Evolutionary conservation across 805 yeast species (phyloP), one percentile per base, ranked within the genome.

Genomic region (Lachancea kluyveri): DNA sequence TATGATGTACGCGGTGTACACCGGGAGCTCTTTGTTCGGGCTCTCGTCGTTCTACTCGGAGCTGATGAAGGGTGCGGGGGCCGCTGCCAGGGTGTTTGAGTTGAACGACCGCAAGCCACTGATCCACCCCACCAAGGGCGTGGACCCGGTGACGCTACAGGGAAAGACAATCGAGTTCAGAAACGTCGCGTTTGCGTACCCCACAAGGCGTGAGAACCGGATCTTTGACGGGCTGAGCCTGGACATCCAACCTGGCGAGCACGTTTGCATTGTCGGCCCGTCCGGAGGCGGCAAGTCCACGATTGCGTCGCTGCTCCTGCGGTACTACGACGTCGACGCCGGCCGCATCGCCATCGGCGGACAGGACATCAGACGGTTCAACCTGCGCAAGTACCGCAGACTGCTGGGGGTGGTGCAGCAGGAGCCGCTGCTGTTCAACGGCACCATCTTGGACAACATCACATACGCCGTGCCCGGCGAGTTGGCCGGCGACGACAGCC

Each of bases 271-370:
- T 37, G 96, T 88, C 11, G 97, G 97, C 2, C 96, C 95, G n/a
- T 80, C 94, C 20, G 97, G 97, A 2, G 83, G 95, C 39, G 97
- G 97, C 16, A 90, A 90, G 55, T 84, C 95, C 11, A 88, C 96
- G 0, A 74, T 90, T 3, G 70, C 88, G 5, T 84, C 88, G 31
- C 61, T 90, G 31, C 60, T 90, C 26, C 59, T 88, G 45, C 67
- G 97, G 37, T 84, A 83, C 52, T 90, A 90, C 57, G 95, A 87
- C 47, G 88, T 94, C 2, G 52, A 54, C 8, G 38, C 54, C 0
- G 97, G 97, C 15, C 46, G 57, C 6, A 74, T 90, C 20, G 45
- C 61, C 4, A 67, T 88, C 13, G 87, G 87, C 40, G 75, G 74
- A 8, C 70, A 74, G 33, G 67, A 79, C 40, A 69, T 90, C 38